Conservation (phyloP, 371 early-diverging fungal genomes). For the Circinella umbellata region DNA sequence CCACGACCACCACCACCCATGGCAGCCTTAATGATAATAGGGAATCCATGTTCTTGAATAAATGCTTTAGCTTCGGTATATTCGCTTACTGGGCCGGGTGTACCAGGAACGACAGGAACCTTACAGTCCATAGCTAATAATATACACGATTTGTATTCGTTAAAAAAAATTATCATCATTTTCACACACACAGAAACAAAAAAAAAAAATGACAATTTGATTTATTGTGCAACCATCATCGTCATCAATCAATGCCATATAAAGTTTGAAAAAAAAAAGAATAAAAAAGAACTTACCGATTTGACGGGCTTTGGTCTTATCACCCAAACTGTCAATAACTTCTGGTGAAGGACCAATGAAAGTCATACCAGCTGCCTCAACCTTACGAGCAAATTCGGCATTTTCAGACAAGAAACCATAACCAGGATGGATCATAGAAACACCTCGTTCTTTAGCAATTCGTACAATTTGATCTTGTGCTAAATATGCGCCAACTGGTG, state of each 20-base stretch:
- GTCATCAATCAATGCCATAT: too few relatives aligned
- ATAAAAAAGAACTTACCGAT: conserved; percentile 60
- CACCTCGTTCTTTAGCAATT: conserved; percentile 83
- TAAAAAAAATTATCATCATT: neutral
- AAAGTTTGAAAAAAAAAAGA: neutral
- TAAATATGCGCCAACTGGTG: conserved; percentile 95
- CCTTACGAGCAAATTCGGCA: conserved; percentile 87
- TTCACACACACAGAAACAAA: neutral
- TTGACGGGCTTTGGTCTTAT: conserved; percentile 91
- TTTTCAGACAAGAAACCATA: conserved; percentile 95
- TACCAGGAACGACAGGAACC: conserved; percentile 88
- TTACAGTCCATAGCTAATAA: conserved; percentile 72
- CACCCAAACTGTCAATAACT: conserved; percentile 91
- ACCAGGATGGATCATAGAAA: conserved; percentile 87
- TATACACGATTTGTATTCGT: neutral
- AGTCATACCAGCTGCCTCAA: conserved; percentile 88
- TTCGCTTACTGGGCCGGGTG: conserved; percentile 82
- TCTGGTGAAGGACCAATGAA: conserved; percentile 90
- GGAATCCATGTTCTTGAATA: conserved; percentile 83
- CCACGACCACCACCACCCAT: conserved; percentile 99
- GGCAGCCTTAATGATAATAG: conserved; percentile 97
- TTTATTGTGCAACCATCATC: too few relatives aligned
- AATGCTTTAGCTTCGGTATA: conserved; percentile 74
- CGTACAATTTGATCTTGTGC: conserved; percentile 90
- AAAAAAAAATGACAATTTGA: too few relatives aligned